phyloP scores from a whole-genome alignment of 192 early-diverging fungal species.

The Chytriomyces sp. region DNA sequence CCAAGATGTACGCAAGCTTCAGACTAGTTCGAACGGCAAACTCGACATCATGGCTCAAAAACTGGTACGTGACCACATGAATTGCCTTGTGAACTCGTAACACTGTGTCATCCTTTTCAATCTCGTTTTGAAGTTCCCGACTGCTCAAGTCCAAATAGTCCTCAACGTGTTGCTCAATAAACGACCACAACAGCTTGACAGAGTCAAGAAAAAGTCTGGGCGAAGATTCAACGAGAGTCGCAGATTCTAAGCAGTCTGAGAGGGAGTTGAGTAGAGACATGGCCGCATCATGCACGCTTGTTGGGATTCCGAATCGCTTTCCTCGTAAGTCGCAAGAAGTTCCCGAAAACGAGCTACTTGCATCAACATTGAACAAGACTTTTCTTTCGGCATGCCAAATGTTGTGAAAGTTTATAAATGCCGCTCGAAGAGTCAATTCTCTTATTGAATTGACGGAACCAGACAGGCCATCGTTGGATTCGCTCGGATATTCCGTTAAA shows the following conservation, averaged over 20 bases:
- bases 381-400: slow-evolving; percentile 45
- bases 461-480: neutral
- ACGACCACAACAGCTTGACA: slow-evolving; percentile 41
- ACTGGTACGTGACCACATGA: slow-evolving; percentile 38
- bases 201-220: slow-evolving; percentile 46
- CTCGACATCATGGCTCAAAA: slow-evolving; percentile 42
- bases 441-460: neutral
- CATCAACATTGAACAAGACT: slow-evolving; percentile 35
- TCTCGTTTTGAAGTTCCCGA: neutral
- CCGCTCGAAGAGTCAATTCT: slow-evolving; percentile 41
- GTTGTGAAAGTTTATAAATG: slow-evolving; percentile 45
- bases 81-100: slow-evolving; percentile 30
- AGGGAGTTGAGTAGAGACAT: slow-evolving; percentile 36
- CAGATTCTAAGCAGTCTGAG: slow-evolving; percentile 43
- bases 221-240: slow-evolving; percentile 3
- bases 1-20: slow-evolving; percentile 44
- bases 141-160: slow-evolving; percentile 28
- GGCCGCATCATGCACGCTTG: slow-evolving; percentile 34
- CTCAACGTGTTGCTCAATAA: slow-evolving; percentile 47
- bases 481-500: slow-evolving; percentile 5
- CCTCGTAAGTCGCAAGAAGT: slow-evolving; percentile 25
- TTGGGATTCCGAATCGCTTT: slow-evolving; percentile 37
- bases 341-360: neutral
- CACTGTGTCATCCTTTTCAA: slow-evolving; percentile 38
- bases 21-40: slow-evolving; percentile 29